Base-by-base conservation (phyloP, 2,329 filamentous ascomycete genomes). In the Colletotrichum ledebouriae region DNA sequence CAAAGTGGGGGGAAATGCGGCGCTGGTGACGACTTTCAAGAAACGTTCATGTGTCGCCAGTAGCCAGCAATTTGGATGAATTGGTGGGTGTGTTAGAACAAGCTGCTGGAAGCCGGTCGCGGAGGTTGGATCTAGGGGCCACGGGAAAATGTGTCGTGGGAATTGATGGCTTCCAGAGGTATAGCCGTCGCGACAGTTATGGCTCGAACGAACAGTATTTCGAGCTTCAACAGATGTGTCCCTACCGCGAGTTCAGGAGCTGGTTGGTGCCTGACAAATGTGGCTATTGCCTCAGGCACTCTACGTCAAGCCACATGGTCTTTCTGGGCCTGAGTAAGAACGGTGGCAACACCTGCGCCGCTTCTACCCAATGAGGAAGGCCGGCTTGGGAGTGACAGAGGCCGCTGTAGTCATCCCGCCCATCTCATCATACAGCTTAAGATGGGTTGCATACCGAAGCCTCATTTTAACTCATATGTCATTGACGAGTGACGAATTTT, bases 191-290 rank as follows among this genome's bases (percentile, higher is more conserved):
- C 55, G 70, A 71, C 49, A 71, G 70, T 71, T 71, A 68, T 71
- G 67, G 59, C 63, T 50, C 55, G 56, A 41, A 59, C 66, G 55
- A 17, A 17, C 17, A 17, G 66, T 60, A 65, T 70, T 68, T 67
- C 58, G 67, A 71, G 70, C 70, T 71, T 71, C 63, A 63, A 70
- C 63, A 70, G 70, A 71, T 71, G 70, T 71, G 70, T 71, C 70
- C 69, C 61, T 67, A 69, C 66, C 62, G 60, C 59, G 52, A 69
- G 63, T 59, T 67, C 55, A 63, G 49, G 59, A 68, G 65, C 65
- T 70, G 34, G 62, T 70, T 59, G 59, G 59, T 68, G 70, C 70
- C 67, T 71, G 46, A 70, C 25, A 41, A 20, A 42, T 34, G 67
- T 67, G 53, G 61, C 66, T 55, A 56, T 50, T 69, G 66, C 66